phyloP scores from a whole-genome alignment of 2,329 filamentous ascomycete genomes.

The Apiospora rasikravindrae region DNA sequence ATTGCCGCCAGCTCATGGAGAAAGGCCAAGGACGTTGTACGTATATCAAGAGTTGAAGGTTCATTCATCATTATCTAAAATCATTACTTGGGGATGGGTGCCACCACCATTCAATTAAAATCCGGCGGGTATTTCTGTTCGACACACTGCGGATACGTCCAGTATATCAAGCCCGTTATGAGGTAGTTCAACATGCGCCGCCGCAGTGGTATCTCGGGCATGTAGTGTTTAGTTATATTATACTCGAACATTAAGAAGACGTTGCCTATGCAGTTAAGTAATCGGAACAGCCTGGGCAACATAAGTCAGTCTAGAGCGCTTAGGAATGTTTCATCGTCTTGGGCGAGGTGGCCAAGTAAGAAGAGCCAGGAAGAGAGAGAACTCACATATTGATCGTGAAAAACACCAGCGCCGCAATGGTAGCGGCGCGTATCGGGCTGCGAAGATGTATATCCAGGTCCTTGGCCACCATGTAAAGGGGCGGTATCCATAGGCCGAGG shows the following conservation, averaged over 20 bases:
- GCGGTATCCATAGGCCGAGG: conserved; percentile 39
- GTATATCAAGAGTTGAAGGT: background rate
- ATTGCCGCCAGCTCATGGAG: background rate
- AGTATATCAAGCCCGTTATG: conserved; percentile 43
- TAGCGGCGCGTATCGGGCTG: conserved; percentile 26
- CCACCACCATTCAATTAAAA: conserved; percentile 23
- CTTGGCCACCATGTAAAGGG: conserved; percentile 34
- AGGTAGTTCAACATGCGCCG: conserved; percentile 35
- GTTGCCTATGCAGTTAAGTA: conserved; percentile 47
- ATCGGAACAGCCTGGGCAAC: conserved; percentile 40
- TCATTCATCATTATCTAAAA: conserved; percentile 1
- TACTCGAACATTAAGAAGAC: conserved; percentile 44
- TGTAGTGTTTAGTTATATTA: conserved; percentile 44
- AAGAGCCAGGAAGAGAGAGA: background rate
- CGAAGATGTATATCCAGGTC: conserved; percentile 20
- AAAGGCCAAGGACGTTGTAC: background rate
- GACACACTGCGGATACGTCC: conserved; percentile 48
- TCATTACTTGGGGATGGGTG: background rate
- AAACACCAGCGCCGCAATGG: conserved; percentile 41
- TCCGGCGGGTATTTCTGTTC: conserved; percentile 44
- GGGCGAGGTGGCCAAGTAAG: background rate
- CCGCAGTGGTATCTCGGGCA: conserved; percentile 35
- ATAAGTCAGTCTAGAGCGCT: background rate
- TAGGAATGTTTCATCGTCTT: background rate
- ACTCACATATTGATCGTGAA: conserved; percentile 46